Conservation (phyloP, 768 basidiomycete species). For the Coprinellus micaceus region DNA sequence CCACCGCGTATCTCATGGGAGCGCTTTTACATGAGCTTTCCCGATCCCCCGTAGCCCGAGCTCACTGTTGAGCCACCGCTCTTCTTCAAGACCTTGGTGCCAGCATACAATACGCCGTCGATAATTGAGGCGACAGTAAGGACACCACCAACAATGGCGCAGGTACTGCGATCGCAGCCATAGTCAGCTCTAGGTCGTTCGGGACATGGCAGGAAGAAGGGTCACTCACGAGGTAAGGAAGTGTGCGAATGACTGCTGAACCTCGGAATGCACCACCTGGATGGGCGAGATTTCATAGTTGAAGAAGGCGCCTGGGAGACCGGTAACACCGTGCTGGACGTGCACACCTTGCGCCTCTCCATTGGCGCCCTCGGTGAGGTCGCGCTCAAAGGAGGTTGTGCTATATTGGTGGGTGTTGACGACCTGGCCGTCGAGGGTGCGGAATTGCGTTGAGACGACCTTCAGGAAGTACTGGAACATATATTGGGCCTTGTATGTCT, state of each 20-base stretch:
- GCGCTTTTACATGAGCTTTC: conserved; percentile 44
- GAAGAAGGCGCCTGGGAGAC: conserved; percentile 83
- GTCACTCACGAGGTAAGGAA: conserved; percentile 89
- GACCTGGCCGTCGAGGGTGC: conserved; percentile 68
- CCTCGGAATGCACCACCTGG: conserved; percentile 87
- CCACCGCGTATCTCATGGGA: conserved; percentile 12
- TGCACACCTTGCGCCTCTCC: conserved; percentile 65
- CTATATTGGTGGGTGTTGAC: conserved; percentile 95
- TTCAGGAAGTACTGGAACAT: conserved; percentile 99
- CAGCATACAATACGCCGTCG: conserved; percentile 84
- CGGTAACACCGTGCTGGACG: conserved; percentile 68
- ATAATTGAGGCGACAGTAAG: conserved; percentile 88
- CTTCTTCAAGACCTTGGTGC: conserved; percentile 72
- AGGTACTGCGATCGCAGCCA: conserved; percentile 55
- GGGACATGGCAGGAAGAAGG: neutral
- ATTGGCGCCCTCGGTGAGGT: conserved; percentile 60
- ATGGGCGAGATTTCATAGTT: conserved; percentile 98
- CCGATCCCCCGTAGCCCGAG: conserved; percentile 30
- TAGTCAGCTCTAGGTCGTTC: neutral
- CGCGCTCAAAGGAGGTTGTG: conserved; percentile 93
- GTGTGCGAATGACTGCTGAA: conserved; percentile 93
- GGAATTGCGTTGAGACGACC: conserved; percentile 94
- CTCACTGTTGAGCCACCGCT: conserved; percentile 23
- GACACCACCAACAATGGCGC: conserved; percentile 96
- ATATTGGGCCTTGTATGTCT: conserved; percentile 79